phyloP scores from a whole-genome alignment of 129 eudicot species.

The Chrysanthemum lavandulifolium region DNA sequence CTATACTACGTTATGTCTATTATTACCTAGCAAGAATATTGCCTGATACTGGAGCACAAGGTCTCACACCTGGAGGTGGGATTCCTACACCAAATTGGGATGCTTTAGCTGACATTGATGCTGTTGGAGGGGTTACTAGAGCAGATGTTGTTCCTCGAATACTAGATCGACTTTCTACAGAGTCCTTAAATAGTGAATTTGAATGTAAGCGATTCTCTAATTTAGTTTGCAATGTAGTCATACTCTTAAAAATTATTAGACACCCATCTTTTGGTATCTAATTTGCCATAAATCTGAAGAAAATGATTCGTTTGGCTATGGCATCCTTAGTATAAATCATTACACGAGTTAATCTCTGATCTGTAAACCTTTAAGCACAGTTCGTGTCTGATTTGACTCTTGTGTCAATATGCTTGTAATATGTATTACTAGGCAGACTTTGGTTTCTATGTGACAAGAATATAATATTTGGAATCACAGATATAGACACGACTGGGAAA shows the following conservation, averaged over 20 bases:
- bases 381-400: constrained; percentile 14
- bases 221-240: constrained; percentile 8
- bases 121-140: constrained; percentile 96
- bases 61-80: constrained; percentile 93
- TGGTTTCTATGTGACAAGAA: constrained; percentile 3
- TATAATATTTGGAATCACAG: constrained; percentile 5
- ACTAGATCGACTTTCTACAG: constrained; percentile 78
- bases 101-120: constrained; percentile 97
- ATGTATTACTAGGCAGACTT: constrained; percentile 11
- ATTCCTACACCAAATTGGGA: constrained; percentile 99
- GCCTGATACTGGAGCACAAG: constrained; percentile 96
- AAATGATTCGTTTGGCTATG: constrained; percentile 9
- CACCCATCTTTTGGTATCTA: constrained; percentile 15
- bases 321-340: neutral
- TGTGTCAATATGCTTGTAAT: neutral
- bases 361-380: neutral
- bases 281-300: constrained; percentile 11
- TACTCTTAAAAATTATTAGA: constrained; percentile 10
- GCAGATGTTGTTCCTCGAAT: constrained; percentile 97
- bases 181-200: constrained; percentile 73
- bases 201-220: constrained; percentile 56
- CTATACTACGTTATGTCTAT: constrained; percentile 88
- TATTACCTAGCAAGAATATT: constrained; percentile 94
- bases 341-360: too few relatives aligned
- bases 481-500: neutral